Conservation (phyloP, 495 filamentous ascomycete species). For the Lophium mytilinum region DNA sequence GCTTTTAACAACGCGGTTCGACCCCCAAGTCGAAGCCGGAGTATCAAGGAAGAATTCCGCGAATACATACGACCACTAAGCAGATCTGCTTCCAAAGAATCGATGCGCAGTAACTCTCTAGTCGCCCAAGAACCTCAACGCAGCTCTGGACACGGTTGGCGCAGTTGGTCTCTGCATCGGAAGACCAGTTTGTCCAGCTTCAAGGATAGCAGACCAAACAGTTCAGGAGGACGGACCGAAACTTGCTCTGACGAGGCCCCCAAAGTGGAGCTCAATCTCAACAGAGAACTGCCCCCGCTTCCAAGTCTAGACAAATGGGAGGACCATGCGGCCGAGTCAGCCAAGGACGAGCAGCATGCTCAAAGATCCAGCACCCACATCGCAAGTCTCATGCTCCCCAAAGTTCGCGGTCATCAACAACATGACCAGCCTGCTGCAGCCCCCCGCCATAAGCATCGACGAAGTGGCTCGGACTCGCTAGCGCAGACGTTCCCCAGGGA, state of each 20-base stretch:
- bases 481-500: conserved; percentile 2
- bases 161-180: conserved; percentile 26
- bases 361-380: conserved; percentile 18
- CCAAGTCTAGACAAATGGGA: conserved; percentile 35
- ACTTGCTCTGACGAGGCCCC: conserved; percentile 10
- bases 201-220: conserved; percentile 16
- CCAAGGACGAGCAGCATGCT: conserved; percentile 2
- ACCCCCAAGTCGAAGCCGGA: conserved; percentile 22
- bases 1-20: conserved; percentile 5
- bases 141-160: conserved; percentile 23
- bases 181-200: conserved; percentile 21
- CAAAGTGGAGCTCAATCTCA: conserved; percentile 31
- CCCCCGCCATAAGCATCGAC: conserved; percentile 16
- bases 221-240: conserved; percentile 14
- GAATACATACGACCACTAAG: conserved; percentile 29
- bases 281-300: conserved; percentile 37
- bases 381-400: conserved; percentile 25
- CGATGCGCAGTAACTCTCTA: conserved; percentile 4
- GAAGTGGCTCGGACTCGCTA: conserved; percentile 22
- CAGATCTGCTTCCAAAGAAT: conserved; percentile 17
- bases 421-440: conserved; percentile 12
- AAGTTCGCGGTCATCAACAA: conserved; percentile 14
- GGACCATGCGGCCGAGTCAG: conserved; percentile 11
- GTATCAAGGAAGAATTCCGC: conserved; percentile 22
- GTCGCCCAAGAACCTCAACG: conserved; percentile 5